Percentiles rank a stretch among this genome's conserved stretches.
Conservation (phyloP, 169 alveolate species). For the Cryptosporidium meleagridis region DNA sequence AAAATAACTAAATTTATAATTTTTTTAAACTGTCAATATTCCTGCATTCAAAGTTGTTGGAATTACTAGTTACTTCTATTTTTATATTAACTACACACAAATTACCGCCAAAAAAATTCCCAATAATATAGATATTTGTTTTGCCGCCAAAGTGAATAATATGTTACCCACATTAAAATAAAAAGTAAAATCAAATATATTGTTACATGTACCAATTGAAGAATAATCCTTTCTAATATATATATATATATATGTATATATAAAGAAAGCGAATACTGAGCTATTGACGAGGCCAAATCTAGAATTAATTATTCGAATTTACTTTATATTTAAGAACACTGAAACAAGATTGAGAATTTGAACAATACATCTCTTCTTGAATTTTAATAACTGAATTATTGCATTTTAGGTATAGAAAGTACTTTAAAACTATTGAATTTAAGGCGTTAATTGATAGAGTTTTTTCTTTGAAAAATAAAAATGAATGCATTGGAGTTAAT, state of each 20-base stretch:
- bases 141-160: not conserved
- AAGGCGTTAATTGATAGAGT: not conserved
- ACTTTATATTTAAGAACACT: not conserved
- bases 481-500: conserved; percentile 1
- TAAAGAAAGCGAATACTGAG: not conserved
- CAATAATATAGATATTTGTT: not conserved
- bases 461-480: not conserved
- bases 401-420: not conserved
- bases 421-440: not conserved
- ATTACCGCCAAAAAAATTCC: not conserved
- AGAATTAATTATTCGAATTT: not conserved
- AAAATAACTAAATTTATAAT: too few relatives aligned
- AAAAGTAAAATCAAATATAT: not conserved
- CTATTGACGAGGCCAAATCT: not conserved
- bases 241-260: not conserved
- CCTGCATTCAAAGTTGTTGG: not conserved
- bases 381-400: not conserved
- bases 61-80: not conserved
- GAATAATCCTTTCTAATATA: not conserved
- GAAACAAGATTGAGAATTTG: not conserved
- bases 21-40: not conserved
- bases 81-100: not conserved
- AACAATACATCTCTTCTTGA: not conserved
- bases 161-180: conserved; percentile 20
- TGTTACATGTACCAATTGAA: not conserved